Conservation (phyloP, 2,329 filamentous ascomycete genomes). For the Paramyrothecium roridum region DNA sequence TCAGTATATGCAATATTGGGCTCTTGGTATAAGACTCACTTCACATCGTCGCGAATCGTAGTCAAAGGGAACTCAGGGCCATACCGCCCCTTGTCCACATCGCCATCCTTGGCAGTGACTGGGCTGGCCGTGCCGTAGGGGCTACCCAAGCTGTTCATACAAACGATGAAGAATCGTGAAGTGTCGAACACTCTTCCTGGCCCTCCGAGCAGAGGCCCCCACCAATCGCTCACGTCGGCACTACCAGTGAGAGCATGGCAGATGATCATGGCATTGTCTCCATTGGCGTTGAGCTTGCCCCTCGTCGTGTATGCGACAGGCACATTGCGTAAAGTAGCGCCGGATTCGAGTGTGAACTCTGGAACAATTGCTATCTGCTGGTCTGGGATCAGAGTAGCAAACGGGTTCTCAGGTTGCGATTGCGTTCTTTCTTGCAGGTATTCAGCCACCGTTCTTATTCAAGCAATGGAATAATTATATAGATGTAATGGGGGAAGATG, state of each 20-base stretch:
- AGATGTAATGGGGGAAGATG: conserved; percentile 1
- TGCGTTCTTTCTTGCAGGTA: conserved; percentile 62
- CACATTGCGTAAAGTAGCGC: conserved; percentile 75
- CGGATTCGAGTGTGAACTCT: conserved; percentile 89
- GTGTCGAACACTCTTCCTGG: conserved; percentile 77
- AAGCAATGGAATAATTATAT: conserved; percentile 3
- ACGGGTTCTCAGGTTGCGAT: conserved; percentile 87
- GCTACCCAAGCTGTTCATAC: conserved; percentile 81
- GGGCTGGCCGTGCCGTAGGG: conserved; percentile 87
- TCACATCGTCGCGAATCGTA: conserved; percentile 92
- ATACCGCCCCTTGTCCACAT: conserved; percentile 71
- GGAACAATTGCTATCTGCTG: conserved; percentile 86
- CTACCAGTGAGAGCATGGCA: conserved; percentile 86
- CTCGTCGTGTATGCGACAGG: conserved; percentile 66
- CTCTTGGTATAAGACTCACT: conserved; percentile 51
- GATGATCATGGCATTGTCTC: conserved; percentile 69
- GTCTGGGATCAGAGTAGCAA: conserved; percentile 78
- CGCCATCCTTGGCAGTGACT: conserved; percentile 82
- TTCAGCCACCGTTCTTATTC: conserved; percentile 53
- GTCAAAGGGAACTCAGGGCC: conserved; percentile 96
- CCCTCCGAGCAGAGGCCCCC: conserved; percentile 78
- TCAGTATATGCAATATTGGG: conserved; percentile 10
- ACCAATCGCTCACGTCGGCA: conserved; percentile 84
- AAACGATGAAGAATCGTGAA: conserved; percentile 80
- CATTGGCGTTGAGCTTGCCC: conserved; percentile 54